Base-by-base conservation (phyloP, 352 stramenopile species). In the Pythium myriotylum region DNA sequence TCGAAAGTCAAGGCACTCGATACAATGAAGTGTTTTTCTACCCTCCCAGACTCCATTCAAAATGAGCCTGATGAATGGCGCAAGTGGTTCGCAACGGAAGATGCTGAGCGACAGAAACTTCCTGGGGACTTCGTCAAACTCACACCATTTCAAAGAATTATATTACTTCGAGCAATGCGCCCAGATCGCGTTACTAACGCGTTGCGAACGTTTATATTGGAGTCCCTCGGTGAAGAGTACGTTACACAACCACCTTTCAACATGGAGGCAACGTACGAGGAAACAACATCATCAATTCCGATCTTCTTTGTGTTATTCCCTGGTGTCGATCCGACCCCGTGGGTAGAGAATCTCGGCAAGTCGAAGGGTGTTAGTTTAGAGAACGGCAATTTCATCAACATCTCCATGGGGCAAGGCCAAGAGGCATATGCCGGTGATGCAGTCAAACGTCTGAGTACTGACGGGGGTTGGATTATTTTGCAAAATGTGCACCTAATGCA, bases 401-500 rank as follows among this genome's bases (percentile, higher is more conserved):
- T 97, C 73, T 92, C 92, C 5, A 96, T 96, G 86, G 86, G 86
- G 1, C 86, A 96, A 62, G 94, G 95, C 20, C 95, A 98, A 60
- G 95, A 99, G 46, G 79, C 88, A 29, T 95, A 96, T 45, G 95
- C 94, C 3, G 94, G 97, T 40, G 90, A 94, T 10, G 80, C 95
- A 14, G 72, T 98, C 22, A 94, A 96, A 67, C 86, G 83, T 49
- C 86, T 97, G 35, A 96, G 92, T 20, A 95, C 92, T 5, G 81
- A 90, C 23, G 95, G 95, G 20, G 91, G 94, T 12, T 99, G 94
- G 95, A 97, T 98, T 52, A 97, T 98, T 61, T 73, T 98, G 24
- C 90, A 98, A 67, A 98, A 98, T 64, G 93, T 97, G 22, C 95
- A 98, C 61, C 73, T 98, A 42, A 98, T 99, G 94, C 89, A 97